These are phyloP conservation scores for Claviceps sp. DNA, from an alignment of 2,329 filamentous ascomycete genomes.

Conservation along the genomic window DNA sequence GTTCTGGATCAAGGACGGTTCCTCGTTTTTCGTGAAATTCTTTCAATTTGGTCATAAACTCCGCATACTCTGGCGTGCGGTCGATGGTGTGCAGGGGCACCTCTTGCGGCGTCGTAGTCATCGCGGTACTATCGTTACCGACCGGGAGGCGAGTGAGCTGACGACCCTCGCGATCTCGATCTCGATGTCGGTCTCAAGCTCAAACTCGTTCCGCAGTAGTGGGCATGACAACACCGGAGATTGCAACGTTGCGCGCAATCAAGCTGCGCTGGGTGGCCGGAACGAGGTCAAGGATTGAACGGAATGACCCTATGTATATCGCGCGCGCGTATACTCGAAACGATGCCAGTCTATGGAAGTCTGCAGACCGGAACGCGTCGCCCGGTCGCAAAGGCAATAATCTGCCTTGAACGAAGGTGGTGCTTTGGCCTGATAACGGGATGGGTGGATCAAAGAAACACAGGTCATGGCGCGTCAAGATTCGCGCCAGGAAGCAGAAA, in stretches of 20 bases:
- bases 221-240: neutral
- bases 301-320: neutral
- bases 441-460: neutral
- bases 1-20: slow-evolving; percentile 65
- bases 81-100: slow-evolving; percentile 35
- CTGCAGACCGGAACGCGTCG: slow-evolving; percentile 5
- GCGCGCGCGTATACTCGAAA: neutral
- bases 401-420: slow-evolving; percentile 5
- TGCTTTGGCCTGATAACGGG: slow-evolving; percentile 1
- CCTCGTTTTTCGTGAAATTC: slow-evolving; percentile 69
- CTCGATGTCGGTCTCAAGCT: neutral
- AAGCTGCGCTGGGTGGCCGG: neutral
- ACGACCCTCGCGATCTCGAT: neutral
- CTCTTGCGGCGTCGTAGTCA: slow-evolving; percentile 19
- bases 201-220: neutral
- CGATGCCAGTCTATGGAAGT: neutral
- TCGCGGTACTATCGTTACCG: slow-evolving; percentile 5
- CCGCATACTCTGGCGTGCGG: slow-evolving; percentile 56
- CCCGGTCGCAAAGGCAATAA: slow-evolving; percentile 11
- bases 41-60: slow-evolving; percentile 61
- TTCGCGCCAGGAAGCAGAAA: slow-evolving; percentile 1
- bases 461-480: neutral
- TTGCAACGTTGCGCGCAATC: slow-evolving; percentile 2
- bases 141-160: neutral
- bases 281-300: neutral